phyloP scores from a whole-genome alignment of 306 rosid genomes.

The Cucurbita moschata region DNA sequence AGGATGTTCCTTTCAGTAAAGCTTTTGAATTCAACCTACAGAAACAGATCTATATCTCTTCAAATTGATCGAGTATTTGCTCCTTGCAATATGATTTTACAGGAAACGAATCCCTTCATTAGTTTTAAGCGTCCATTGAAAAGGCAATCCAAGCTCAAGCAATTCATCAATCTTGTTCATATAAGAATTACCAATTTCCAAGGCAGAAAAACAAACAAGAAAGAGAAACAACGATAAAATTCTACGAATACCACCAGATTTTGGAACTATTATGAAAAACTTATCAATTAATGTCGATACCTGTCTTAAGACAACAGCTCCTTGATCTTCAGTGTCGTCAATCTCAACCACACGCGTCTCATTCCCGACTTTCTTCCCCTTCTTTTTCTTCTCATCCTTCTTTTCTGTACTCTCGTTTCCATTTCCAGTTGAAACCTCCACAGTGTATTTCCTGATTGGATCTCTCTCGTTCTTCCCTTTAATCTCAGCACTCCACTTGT shows the following conservation, averaged over 20 bases:
- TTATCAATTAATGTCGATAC: conserved; percentile 14
- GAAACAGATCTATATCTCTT: too few species aligned
- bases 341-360: conserved; percentile 64
- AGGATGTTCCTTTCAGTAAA: not conserved
- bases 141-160: not conserved
- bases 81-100: not conserved
- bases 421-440: conserved; percentile 32
- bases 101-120: not conserved
- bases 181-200: not conserved
- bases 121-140: not conserved
- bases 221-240: not conserved
- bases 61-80: too few species aligned
- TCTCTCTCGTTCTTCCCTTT: conserved; percentile 44
- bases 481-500: conserved; percentile 76
- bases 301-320: conserved; percentile 65
- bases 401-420: conserved; percentile 10
- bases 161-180: not conserved
- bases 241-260: not conserved
- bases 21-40: not conserved
- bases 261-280: not conserved
- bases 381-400: conserved; percentile 20
- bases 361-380: conserved; percentile 28
- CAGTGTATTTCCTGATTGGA: conserved; percentile 45
- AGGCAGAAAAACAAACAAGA: not conserved
- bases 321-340: conserved; percentile 44